A percentile compares a stretch with the other conserved stretches of the same genome.
Evolutionary conservation across 805 yeast genomes (phyloP).

Genomic region (Hanseniaspora nectarophila): DNA sequence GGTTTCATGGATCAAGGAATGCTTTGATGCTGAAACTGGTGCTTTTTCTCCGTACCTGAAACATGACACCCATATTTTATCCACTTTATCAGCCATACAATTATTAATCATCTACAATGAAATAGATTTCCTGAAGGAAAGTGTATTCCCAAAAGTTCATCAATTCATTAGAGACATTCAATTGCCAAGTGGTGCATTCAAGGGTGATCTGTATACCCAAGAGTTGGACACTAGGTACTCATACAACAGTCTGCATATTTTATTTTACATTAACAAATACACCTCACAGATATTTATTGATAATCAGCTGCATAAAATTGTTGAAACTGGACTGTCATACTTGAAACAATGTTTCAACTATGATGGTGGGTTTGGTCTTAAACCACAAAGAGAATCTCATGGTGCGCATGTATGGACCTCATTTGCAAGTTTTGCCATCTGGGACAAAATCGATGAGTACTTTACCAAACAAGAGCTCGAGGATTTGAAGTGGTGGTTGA

Average conservation of each 20-base stretch:
- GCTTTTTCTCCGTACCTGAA: conserved; percentile 85
- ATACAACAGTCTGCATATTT: conserved; percentile 64
- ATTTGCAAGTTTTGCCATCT: conserved; percentile 65
- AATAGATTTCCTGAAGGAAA: conserved; percentile 33
- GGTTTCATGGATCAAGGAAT: conserved; percentile 52
- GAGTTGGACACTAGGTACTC: conserved; percentile 88
- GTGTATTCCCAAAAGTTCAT: conserved; percentile 28
- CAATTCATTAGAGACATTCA: conserved; percentile 31
- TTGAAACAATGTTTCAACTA: conserved; percentile 66
- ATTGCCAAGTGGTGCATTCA: conserved; percentile 54
- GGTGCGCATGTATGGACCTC: conserved; percentile 87
- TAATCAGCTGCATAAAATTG: conserved; percentile 32
- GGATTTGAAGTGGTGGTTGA: conserved; percentile 68
- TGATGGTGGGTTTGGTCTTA: conserved; percentile 91
- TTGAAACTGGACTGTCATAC: conserved; percentile 53
- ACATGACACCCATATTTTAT: conserved; percentile 78
- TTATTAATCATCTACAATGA: conserved; percentile 56
- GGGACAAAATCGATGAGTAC: conserved; percentile 40
- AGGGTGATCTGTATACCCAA: conserved; percentile 74
- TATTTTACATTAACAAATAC: conserved; percentile 31
- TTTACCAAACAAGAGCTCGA: conserved; percentile 31
- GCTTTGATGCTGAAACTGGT: conserved; percentile 49
- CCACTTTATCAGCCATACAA: conserved; percentile 81
- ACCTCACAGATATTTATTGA: not conserved
- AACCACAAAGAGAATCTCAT: conserved; percentile 92